Conservation (phyloP, 2,329 filamentous ascomycete species). For the Sclerotiophoma versabilis region DNA sequence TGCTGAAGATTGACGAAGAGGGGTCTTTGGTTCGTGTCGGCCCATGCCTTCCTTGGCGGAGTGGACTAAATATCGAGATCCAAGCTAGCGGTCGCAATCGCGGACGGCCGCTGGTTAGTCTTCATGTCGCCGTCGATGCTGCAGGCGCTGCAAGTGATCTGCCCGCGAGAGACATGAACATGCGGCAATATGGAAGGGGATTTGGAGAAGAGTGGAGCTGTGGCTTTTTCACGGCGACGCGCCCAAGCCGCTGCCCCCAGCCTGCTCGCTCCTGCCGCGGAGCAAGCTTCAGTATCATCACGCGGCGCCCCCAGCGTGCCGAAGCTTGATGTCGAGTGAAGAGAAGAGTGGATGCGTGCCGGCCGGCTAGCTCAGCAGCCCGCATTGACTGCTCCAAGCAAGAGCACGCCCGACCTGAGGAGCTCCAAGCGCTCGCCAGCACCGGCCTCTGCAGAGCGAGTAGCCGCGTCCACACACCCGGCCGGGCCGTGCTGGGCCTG, state of each 20-base stretch:
- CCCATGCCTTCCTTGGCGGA: conserved; percentile 13
- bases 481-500: conserved; percentile 3
- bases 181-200: conserved; percentile 8
- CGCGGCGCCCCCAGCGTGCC: conserved; percentile 19
- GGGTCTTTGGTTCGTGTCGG: conserved; percentile 24
- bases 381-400: background rate
- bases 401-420: background rate
- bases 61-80: conserved; percentile 31
- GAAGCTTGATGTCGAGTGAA: background rate
- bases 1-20: conserved; percentile 19
- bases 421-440: background rate
- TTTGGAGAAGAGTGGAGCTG: conserved; percentile 7
- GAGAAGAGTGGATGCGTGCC: background rate
- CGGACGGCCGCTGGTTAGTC: conserved; percentile 37
- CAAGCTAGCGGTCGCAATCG: conserved; percentile 38
- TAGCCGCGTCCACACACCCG: conserved; percentile 2
- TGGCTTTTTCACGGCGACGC: conserved; percentile 15
- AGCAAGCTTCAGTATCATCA: conserved; percentile 13
- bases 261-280: conserved; percentile 12
- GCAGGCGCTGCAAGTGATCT: conserved; percentile 11
- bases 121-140: conserved; percentile 10
- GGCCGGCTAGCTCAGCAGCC: background rate
- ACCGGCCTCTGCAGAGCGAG: conserved; percentile 1
- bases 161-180: conserved; percentile 9
- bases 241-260: conserved; percentile 12